These are phyloP conservation scores for Trametes gibbosa DNA, from an alignment of 768 basidiomycete species.

Conservation along the genomic window DNA sequence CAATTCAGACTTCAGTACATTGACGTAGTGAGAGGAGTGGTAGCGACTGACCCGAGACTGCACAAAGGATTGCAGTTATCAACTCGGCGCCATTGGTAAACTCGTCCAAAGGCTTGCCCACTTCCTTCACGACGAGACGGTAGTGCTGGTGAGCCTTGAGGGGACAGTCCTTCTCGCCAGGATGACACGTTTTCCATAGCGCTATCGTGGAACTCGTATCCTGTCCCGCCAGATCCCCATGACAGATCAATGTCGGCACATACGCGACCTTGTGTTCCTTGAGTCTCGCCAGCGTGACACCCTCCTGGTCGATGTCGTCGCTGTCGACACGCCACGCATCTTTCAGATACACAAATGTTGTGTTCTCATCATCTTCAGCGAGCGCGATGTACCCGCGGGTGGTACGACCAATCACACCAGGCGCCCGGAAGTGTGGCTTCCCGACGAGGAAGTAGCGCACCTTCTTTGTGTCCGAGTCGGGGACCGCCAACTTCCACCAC, in stretches of 20 bases:
- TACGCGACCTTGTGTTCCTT: neutral
- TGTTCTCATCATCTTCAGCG: neutral
- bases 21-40: too few species aligned
- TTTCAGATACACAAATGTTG: neutral
- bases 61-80: neutral
- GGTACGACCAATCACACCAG: neutral
- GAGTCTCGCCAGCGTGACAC: neutral
- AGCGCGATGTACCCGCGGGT: conserved; percentile 2
- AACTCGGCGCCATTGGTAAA: neutral
- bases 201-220: neutral
- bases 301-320: neutral
- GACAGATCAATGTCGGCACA: neutral
- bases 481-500: neutral
- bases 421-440: neutral
- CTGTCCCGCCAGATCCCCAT: conserved; percentile 4
- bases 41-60: neutral
- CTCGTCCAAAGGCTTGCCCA: neutral
- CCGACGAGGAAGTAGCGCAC: neutral
- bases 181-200: too few species aligned
- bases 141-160: conserved; percentile 10
- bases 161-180: neutral
- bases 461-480: neutral
- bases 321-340: conserved; percentile 3
- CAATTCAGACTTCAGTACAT: neutral
- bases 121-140: conserved; percentile 12